Percentiles rank a stretch among this genome's conserved stretches.
Conservation (phyloP, 2,329 filamentous ascomycete species). For the Beauveria brongniartii region DNA sequence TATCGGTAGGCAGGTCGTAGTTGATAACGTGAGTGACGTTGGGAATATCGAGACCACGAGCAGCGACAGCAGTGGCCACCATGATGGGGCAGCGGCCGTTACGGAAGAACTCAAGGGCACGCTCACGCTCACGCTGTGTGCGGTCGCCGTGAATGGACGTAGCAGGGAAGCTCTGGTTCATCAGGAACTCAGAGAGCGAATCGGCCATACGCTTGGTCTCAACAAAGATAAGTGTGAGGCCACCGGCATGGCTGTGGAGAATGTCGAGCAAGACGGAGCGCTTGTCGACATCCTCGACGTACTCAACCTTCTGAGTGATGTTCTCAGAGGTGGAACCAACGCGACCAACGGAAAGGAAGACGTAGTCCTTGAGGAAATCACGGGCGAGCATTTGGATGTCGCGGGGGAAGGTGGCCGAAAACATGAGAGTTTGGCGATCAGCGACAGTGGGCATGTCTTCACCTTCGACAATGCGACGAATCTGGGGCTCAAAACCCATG, state of each 20-base stretch:
- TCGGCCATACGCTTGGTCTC: conserved; percentile 99
- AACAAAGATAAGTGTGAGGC: conserved; percentile 93
- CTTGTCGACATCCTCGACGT: conserved; percentile 95
- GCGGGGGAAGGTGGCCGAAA: conserved; percentile 96
- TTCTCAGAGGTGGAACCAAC: conserved; percentile 99
- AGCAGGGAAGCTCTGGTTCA: conserved; percentile 97
- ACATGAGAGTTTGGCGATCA: conserved; percentile 96
- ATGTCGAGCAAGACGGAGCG: conserved; percentile 96
- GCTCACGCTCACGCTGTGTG: conserved; percentile 97
- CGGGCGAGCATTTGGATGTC: conserved; percentile 99
- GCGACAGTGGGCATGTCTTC: conserved; percentile 90
- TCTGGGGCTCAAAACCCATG: conserved; percentile 99
- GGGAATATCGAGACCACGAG: conserved; percentile 83
- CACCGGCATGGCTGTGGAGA: conserved; percentile 83
- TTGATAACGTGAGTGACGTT: conserved; percentile 98
- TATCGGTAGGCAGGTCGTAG: conserved; percentile 97
- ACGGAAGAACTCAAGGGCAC: conserved; percentile 94
- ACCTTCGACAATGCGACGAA: conserved; percentile 94
- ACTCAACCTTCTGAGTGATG: conserved; percentile 98
- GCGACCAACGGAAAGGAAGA: conserved; percentile 97
- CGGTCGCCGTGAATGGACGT: conserved; percentile 98
- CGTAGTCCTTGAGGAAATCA: conserved; percentile 98
- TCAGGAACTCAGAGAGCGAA: conserved; percentile 92
- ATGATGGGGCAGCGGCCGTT: conserved; percentile 92
- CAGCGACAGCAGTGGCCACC: conserved; percentile 93